phyloP scores from a whole-genome alignment of 208 protist species.

The Trypanosoma caninum region DNA sequence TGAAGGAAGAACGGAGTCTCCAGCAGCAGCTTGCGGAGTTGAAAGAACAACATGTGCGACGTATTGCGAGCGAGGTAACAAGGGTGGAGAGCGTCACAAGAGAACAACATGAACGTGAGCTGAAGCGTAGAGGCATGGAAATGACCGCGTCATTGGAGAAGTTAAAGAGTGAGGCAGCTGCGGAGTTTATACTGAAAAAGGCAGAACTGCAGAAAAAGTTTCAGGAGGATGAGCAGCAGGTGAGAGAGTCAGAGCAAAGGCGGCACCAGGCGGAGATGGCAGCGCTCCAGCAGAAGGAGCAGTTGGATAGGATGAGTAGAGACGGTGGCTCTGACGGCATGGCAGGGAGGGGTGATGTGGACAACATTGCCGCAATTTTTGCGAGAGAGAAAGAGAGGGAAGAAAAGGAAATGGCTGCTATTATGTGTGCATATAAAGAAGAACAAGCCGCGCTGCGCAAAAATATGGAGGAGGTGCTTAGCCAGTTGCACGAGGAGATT shows the following conservation, averaged over 20 bases:
- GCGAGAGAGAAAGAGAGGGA: conserved; percentile 6
- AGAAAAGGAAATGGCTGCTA: conserved; percentile 16
- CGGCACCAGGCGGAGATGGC: conserved; percentile 13
- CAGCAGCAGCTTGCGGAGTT: conserved; percentile 32
- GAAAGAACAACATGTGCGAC: conserved; percentile 9
- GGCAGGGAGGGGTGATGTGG: background rate
- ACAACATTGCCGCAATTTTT: conserved; percentile 5
- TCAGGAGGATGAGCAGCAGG: conserved; percentile 6
- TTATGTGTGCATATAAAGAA: conserved; percentile 4
- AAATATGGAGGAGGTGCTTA: conserved; percentile 10
- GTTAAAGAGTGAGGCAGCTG: conserved; percentile 1
- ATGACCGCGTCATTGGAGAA: conserved; percentile 1
- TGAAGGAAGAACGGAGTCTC: conserved; percentile 34
- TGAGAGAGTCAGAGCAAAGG: conserved; percentile 20
- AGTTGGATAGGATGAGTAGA: background rate
- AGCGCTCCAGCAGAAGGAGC: conserved; percentile 5
- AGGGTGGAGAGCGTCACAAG: conserved; percentile 22
- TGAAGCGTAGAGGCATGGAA: conserved; percentile 6
- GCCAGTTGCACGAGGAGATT: conserved; percentile 24
- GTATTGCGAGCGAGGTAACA: conserved; percentile 22
- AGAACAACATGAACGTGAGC: conserved; percentile 16
- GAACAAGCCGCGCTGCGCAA: conserved; percentile 6
- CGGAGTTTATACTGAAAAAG: conserved; percentile 14
- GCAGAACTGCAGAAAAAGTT: conserved; percentile 18
- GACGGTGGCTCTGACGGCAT: background rate